These are phyloP conservation scores for Cicer arietinum DNA, from an alignment of 306 rosid species.

Conservation along the genomic window DNA sequence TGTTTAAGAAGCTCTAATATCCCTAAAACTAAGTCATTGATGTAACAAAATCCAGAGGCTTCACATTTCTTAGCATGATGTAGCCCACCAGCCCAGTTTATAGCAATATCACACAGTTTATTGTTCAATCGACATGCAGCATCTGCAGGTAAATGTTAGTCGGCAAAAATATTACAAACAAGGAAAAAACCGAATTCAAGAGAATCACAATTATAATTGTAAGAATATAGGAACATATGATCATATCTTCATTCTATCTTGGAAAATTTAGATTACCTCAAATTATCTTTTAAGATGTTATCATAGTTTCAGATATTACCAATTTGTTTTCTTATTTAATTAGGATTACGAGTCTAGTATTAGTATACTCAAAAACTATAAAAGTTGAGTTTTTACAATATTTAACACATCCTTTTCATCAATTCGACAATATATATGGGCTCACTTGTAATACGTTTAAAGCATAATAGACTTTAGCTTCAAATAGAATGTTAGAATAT, in stretches of 20 bases:
- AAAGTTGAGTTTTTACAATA: background rate
- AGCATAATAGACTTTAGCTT: background rate
- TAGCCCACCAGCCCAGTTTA: constrained; percentile 98
- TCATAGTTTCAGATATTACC: background rate
- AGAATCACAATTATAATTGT: background rate
- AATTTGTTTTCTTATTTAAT: background rate
- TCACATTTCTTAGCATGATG: constrained; percentile 99
- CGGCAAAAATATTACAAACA: constrained; percentile 31
- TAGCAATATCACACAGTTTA: constrained; percentile 91
- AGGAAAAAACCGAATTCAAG: constrained; percentile 19
- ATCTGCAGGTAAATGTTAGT: constrained; percentile 59
- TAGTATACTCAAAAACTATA: background rate
- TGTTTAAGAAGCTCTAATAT: constrained; percentile 93
- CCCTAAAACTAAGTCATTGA: constrained; percentile 96
- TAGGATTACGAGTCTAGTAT: background rate
- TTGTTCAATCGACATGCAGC: constrained; percentile 95
- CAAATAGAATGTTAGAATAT: background rate
- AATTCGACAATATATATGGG: no score
- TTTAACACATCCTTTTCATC: background rate
- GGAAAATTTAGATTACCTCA: background rate
- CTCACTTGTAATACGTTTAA: background rate
- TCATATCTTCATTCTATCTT: constrained; percentile 17
- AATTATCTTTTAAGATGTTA: background rate
- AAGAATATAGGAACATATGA: background rate
- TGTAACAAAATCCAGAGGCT: constrained; percentile 99